Conservation (phyloP, 371 early-diverging fungal genomes). For the Lichtheimia corymbifera region DNA sequence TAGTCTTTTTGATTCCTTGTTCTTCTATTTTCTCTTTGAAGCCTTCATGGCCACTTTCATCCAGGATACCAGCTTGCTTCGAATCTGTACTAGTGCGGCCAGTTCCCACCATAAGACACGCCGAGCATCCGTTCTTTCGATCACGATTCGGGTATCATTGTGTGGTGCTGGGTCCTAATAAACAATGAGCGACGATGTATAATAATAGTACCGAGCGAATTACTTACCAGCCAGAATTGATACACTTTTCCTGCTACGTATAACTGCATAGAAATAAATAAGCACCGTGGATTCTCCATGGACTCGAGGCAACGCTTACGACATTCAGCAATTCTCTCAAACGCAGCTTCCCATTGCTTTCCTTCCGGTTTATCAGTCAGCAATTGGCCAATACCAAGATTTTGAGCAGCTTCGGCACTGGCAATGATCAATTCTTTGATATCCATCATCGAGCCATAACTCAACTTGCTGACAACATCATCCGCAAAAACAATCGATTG, state of each 20-base stretch:
- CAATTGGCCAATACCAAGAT: conserved; percentile 34
- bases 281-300: conserved; percentile 36
- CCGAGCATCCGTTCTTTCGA: conserved; percentile 38
- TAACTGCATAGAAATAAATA: conserved; percentile 19
- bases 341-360: conserved; percentile 43
- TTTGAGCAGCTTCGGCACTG: conserved; percentile 41
- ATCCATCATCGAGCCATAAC: conserved; percentile 55
- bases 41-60: not conserved
- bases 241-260: conserved; percentile 52
- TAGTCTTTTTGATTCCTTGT: not conserved
- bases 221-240: conserved; percentile 51
- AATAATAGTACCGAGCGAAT: not conserved
- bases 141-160: conserved; percentile 47
- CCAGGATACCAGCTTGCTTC: not conserved
- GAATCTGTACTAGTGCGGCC: too few relatives aligned
- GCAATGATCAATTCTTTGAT: conserved; percentile 49
- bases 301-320: conserved; percentile 34
- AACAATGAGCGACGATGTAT: not conserved
- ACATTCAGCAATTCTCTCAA: conserved; percentile 39
- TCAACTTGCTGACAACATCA: conserved; percentile 51
- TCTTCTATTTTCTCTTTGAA: not conserved
- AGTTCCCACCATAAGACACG: conserved; percentile 43
- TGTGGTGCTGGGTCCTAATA: conserved; percentile 44
- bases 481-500: conserved; percentile 54
- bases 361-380: conserved; percentile 32